Base-by-base conservation (phyloP, 1,284 basidiomycete genomes). In the Malassezia equina region DNA sequence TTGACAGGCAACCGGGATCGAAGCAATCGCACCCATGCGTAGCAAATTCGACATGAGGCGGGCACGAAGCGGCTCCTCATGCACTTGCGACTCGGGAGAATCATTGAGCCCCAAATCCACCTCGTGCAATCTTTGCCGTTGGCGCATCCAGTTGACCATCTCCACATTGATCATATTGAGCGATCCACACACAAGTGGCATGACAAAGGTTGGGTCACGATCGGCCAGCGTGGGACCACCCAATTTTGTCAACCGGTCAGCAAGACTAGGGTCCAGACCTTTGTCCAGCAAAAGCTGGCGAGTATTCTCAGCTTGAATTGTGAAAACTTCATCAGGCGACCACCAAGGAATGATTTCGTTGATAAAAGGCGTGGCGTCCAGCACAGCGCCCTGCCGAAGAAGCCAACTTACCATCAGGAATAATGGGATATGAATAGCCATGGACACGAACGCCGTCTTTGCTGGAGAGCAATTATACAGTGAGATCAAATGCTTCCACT, bases 1-100 rank as follows among this genome's bases (percentile, higher is more conserved):
- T 70, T 86, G 76, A 15, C 83, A 79, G n/a, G 85, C 85, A 29
- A 89, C 75, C 21, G 86, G 77, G 48, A 90, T 88, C 55, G 88
- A 82, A 13, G 78, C 78, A 25, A 91, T 78, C 0, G 86, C 83
- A 29, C 84, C 69, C 1, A 80, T 72, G 39, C 87, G 78, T 59
- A 90, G 74, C 1, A 76, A 75, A 7, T 80, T 80, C 63, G 84
- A 84, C 47, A 87, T 76, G 31, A 84, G 75, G 59, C 80, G 80
- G 2, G 52, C 49, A n/a, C 66, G 58, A 27, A 62, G 41, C 4
- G 67, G 58, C 29, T 66, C 67, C 9, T 61, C 56, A 23, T 29
- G 24, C 15, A 34, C 27, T 27, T 58, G 29, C 23, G 56, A 21
- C 43, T 61, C 52, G 0, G 49, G 51, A 39, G 13, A 33, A 42